Evolutionary conservation across 176 grass and related monocot species (phyloP), one percentile per base, ranked within the genome.

Genomic region (Cenchrus fungigraminus): DNA sequence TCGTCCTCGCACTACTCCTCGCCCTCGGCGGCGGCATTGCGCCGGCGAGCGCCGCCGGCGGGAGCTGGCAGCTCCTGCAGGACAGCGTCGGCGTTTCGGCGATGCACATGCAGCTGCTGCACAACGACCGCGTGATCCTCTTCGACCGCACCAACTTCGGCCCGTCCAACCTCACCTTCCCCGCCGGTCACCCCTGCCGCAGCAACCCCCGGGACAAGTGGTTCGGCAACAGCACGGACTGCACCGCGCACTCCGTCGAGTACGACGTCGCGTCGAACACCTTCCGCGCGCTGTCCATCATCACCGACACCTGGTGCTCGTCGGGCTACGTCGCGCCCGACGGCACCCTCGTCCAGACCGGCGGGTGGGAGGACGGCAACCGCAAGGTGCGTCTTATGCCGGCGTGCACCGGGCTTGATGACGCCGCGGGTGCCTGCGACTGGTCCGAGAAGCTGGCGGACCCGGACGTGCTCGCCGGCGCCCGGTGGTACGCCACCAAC

Each of bases 61-160:
- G 91, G 28, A 80, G 83, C 12, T 93, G 94, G 94, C 76, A 86
- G 11, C 65, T 93, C 53, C 89, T 97, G 51, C 87, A 93, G 56
- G 43, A 57, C 85, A 97, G 74, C 78, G 89, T 91, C 19, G 94
- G 94, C 56, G 87, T 93, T 19, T 97, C 94, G 31, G 94, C 84
- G 47, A 97, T 97, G 94, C 94, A 97, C 91, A 97, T 97, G 94
- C 94, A 97, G 84, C 91, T 97, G 17, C 91, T 97, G 46, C 84
- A 90, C 87, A 97, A 82, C 84, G 94, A 97, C 86, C 84, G 81
- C 46, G 87, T 97, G 1, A 82, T 90, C 65, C 82, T 97, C 81
- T 97, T 97, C 81, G 94, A 97, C 74, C 84, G 91, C 66, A 97
- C 89, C 46, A 89, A 90, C 82, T 74, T 86, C 55, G 91, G 91